Conservation (phyloP, 129 eudicot genomes). For the Pulicaria dysenterica region DNA sequence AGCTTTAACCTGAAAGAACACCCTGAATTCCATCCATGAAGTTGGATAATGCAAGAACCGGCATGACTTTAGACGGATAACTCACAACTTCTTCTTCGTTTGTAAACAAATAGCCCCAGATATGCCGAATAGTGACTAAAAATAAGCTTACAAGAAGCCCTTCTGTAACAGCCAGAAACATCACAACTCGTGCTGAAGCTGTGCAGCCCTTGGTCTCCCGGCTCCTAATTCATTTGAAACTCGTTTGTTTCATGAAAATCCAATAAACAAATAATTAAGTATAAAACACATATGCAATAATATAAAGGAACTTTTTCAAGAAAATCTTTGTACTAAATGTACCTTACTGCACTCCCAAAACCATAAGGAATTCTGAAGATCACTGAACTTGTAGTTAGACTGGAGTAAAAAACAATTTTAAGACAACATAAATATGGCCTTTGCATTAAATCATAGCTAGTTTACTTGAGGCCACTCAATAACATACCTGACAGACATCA, state of each 20-base stretch:
- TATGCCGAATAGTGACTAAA: constrained; percentile 21
- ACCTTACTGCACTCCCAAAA: constrained; percentile 57
- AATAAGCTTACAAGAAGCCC: constrained; percentile 36
- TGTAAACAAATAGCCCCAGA: constrained; percentile 46
- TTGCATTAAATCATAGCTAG: neutral
- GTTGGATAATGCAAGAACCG: constrained; percentile 46
- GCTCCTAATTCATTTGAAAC: constrained; percentile 64
- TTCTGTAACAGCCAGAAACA: constrained; percentile 38
- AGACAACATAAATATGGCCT: neutral
- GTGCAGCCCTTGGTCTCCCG: constrained; percentile 41
- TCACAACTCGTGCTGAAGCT: constrained; percentile 35
- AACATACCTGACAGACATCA: constrained; percentile 36
- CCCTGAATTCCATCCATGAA: constrained; percentile 52
- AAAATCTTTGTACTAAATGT: neutral
- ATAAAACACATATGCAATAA: neutral
- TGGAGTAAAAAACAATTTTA: constrained; percentile 13
- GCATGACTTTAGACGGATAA: constrained; percentile 36
- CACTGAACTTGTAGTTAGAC: constrained; percentile 47
- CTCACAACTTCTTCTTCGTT: constrained; percentile 51
- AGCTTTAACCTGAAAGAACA: constrained; percentile 47
- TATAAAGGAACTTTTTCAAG: neutral
- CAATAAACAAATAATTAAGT: neutral
- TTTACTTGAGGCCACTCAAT: constrained; percentile 3
- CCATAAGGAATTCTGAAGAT: constrained; percentile 53
- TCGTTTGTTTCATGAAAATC: constrained; percentile 37